These are phyloP conservation scores for Tricholoma hemisulphureum DNA, from an alignment of 768 basidiomycete species.

Conservation along the genomic window DNA sequence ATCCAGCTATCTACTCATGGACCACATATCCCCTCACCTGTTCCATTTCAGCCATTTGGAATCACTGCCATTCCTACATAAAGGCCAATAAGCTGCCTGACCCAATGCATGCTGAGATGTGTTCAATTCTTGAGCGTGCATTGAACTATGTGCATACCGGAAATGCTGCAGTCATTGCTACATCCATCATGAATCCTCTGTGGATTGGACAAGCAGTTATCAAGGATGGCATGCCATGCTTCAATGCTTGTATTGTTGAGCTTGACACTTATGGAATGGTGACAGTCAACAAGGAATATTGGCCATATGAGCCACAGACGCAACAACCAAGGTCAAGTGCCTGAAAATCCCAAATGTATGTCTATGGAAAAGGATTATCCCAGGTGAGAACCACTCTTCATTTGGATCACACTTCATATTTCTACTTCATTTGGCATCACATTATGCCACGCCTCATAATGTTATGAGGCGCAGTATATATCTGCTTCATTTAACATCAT, in stretches of 20 bases:
- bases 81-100: neutral
- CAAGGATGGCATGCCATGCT: neutral
- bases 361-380: too few species aligned
- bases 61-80: neutral
- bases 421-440: too few species aligned
- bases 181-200: neutral
- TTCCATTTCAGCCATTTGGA: neutral
- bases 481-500: too few species aligned
- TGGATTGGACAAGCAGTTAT: neutral
- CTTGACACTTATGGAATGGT: too few species aligned
- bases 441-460: too few species aligned
- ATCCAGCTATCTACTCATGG: neutral
- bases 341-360: too few species aligned
- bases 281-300: neutral
- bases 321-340: neutral
- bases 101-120: neutral
- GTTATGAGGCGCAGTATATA: too few species aligned
- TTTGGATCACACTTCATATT: too few species aligned
- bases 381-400: too few species aligned
- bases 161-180: neutral
- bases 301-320: neutral
- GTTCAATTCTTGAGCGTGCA: neutral
- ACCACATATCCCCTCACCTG: neutral
- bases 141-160: neutral
- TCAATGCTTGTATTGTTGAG: neutral